A percentile compares a stretch with the other conserved stretches of the same genome.
phyloP scores from a whole-genome alignment of 257 asterid species.

The Nicotiana knightiana region DNA sequence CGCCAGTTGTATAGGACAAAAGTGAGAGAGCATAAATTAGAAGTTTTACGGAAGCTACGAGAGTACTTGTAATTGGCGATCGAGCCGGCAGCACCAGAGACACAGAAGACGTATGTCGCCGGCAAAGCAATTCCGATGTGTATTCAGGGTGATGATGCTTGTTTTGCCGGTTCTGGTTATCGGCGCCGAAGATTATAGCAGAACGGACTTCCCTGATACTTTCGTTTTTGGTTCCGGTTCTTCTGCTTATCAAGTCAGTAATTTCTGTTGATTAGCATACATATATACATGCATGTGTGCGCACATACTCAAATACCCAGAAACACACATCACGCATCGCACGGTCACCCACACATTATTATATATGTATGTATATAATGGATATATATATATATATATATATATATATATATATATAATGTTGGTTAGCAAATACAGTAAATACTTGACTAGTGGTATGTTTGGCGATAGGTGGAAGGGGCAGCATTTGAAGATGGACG shows the following conservation, averaged over 20 bases:
- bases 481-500: conserved; percentile 46
- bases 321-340: too few species aligned
- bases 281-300: background rate
- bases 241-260: conserved; percentile 20
- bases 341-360: too few species aligned
- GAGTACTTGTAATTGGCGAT: background rate
- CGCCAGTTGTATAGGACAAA: background rate
- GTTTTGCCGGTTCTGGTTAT: background rate
- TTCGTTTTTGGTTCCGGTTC: conserved; percentile 22
- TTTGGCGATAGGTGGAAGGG: conserved; percentile 27
- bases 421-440: background rate
- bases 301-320: too few species aligned
- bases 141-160: background rate
- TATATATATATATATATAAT: background rate
- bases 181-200: background rate
- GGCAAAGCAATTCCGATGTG: background rate
- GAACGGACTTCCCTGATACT: conserved; percentile 18
- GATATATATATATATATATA: background rate
- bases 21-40: background rate
- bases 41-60: background rate
- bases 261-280: background rate
- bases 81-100: background rate
- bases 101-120: background rate
- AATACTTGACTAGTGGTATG: background rate
- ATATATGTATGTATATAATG: background rate